Conservation (phyloP, 2,329 filamentous ascomycete genomes). For the Rugonectria rugulosa region DNA sequence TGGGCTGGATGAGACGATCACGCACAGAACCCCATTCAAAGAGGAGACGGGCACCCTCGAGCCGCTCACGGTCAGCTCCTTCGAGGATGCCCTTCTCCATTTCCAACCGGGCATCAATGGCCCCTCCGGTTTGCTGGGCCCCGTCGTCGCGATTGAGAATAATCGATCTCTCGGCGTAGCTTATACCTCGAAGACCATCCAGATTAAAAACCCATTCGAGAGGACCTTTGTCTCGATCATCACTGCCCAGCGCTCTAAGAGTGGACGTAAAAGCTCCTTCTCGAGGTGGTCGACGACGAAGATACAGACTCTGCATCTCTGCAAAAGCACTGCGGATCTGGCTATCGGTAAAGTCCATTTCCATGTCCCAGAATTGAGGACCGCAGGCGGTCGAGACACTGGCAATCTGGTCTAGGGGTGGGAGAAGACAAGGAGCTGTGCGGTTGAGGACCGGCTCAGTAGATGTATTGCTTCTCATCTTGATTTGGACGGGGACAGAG, state of each 20-base stretch:
- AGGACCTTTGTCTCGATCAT: constrained; percentile 48
- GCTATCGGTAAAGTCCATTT: constrained; percentile 75
- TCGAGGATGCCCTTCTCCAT: constrained; percentile 61
- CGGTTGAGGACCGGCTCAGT: constrained; percentile 49
- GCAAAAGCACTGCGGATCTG: constrained; percentile 68
- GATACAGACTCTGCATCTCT: constrained; percentile 75
- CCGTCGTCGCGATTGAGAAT: constrained; percentile 63
- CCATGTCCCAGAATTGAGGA: constrained; percentile 80
- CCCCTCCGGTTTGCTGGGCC: constrained; percentile 56
- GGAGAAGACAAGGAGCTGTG: constrained; percentile 66
- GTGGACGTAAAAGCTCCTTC: constrained; percentile 78
- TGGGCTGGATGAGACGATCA: constrained; percentile 40
- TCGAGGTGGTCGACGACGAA: constrained; percentile 73
- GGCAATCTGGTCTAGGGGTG: constrained; percentile 69
- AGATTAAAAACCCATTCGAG: constrained; percentile 80
- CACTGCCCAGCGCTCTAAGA: constrained; percentile 71
- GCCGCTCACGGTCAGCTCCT: constrained; percentile 48
- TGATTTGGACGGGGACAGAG: constrained; percentile 73
- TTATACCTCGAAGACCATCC: constrained; percentile 61
- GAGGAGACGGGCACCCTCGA: constrained; percentile 59
- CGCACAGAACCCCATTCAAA: constrained; percentile 65
- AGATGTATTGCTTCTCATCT: constrained; percentile 55
- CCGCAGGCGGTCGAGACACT: constrained; percentile 67
- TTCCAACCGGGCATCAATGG: constrained; percentile 75
- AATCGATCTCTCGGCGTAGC: constrained; percentile 70